Evolutionary conservation across 2,329 filamentous ascomycete genomes (phyloP).

Genomic region (Sporothrix brasiliensis): DNA sequence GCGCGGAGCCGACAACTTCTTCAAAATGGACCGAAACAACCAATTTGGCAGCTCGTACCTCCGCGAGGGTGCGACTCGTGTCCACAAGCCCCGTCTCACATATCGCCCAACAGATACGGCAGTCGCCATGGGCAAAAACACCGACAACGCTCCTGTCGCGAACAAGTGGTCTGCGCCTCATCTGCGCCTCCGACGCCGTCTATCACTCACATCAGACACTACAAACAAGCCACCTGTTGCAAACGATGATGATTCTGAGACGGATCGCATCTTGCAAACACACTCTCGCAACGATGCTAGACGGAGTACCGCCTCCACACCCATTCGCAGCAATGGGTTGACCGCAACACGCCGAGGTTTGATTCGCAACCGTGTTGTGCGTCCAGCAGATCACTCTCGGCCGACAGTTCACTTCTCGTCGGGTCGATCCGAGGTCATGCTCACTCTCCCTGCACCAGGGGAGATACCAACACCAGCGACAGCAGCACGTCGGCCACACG

Average conservation of each 20-base stretch:
- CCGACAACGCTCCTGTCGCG: neutral
- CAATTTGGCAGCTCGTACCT: constrained; percentile 15
- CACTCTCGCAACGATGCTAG: neutral
- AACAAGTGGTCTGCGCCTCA: constrained; percentile 22
- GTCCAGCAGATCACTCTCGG: constrained; percentile 19
- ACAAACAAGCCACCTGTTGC: constrained; percentile 31
- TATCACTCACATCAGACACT: constrained; percentile 28
- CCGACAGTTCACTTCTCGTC: constrained; percentile 21
- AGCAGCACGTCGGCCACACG: neutral
- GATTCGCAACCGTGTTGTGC: constrained; percentile 7
- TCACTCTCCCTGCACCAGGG: neutral
- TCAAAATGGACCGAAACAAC: constrained; percentile 29
- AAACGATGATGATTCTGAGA: constrained; percentile 13
- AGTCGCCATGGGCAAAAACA: neutral
- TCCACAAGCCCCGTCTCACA: constrained; percentile 30
- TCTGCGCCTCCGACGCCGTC: constrained; percentile 26
- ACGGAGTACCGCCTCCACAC: neutral
- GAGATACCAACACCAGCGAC: neutral
- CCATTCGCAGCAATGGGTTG: neutral
- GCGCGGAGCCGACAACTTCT: neutral
- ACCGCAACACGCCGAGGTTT: neutral
- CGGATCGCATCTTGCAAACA: neutral
- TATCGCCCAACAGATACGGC: constrained; percentile 24
- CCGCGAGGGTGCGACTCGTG: constrained; percentile 24
- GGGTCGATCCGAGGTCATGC: constrained; percentile 1